Evolutionary conservation across 75 land plant genomes (phyloP).

Genomic region (Sequoia sempervirens): DNA sequence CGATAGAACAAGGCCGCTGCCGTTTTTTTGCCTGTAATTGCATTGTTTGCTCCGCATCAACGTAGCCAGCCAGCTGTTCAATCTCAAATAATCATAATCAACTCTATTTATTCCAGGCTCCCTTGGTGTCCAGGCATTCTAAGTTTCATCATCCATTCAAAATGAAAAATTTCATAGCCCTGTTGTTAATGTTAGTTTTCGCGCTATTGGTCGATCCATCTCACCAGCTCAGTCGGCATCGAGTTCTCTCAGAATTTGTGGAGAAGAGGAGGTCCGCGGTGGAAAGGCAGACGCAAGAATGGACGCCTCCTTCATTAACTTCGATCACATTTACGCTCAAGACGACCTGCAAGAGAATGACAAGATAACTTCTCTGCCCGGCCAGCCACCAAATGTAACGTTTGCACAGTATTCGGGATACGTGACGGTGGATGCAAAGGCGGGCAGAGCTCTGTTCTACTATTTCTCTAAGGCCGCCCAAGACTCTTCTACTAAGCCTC

Average conservation of each 20-base stretch:
- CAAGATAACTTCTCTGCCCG: slow-evolving; percentile 19
- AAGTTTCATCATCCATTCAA: too few species aligned
- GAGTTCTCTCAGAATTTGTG: neutral
- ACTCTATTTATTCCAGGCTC: too few species aligned
- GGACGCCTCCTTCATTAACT: neutral
- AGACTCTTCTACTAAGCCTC: neutral
- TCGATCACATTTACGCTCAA: neutral
- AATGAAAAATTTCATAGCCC: too few species aligned
- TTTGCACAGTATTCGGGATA: slow-evolving; percentile 36
- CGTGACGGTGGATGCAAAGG: slow-evolving; percentile 26
- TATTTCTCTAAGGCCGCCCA: neutral
- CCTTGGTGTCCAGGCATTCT: too few species aligned
- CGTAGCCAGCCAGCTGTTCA: too few species aligned
- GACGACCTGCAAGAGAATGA: neutral
- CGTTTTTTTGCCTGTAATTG: too few species aligned
- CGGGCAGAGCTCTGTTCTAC: slow-evolving; percentile 19
- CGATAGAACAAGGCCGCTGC: too few species aligned
- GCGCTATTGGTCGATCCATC: too few species aligned
- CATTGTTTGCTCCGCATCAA: too few species aligned
- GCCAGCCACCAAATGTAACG: slow-evolving; percentile 24
- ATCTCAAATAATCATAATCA: too few species aligned
- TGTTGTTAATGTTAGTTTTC: too few species aligned
- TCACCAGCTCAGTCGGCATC: neutral
- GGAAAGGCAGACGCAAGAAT: neutral
- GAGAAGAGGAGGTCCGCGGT: neutral